These are phyloP conservation scores for Talaromyces marneffei DNA, from an alignment of 2,329 filamentous ascomycete species.

Conservation along the genomic window DNA sequence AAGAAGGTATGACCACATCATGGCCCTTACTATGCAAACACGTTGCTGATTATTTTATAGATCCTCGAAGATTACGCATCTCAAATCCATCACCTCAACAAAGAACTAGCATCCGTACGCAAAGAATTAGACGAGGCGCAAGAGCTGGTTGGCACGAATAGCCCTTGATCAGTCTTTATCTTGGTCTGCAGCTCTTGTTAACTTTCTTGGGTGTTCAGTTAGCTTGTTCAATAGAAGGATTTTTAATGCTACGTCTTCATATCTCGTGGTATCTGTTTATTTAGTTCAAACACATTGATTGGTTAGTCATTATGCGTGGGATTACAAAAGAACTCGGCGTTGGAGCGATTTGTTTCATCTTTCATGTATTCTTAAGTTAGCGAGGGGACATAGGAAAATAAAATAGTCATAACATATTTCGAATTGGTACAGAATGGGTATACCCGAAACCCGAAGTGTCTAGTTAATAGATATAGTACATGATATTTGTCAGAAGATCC, in stretches of 20 bases:
- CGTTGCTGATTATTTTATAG: conserved; percentile 24
- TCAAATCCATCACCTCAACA: conserved; percentile 53
- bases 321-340: conserved; percentile 2
- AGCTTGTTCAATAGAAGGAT: not conserved
- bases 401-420: not conserved
- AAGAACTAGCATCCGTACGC: conserved; percentile 54
- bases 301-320: not conserved
- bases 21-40: not conserved
- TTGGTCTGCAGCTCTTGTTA: not conserved
- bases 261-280: not conserved
- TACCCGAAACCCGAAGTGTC: not conserved
- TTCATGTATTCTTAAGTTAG: not conserved
- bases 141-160: conserved; percentile 23
- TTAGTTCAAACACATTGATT: not conserved
- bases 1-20: conserved; percentile 49
- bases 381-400: not conserved
- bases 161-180: conserved; percentile 16
- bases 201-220: not conserved
- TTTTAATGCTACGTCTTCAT: not conserved
- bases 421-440: not conserved
- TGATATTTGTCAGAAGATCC: not conserved
- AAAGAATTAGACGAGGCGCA: conserved; percentile 56
- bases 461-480: not conserved
- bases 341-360: conserved; percentile 5
- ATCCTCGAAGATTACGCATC: conserved; percentile 47